Base-by-base conservation (phyloP, 2,329 filamentous ascomycete species). In the Phoma sp. region DNA sequence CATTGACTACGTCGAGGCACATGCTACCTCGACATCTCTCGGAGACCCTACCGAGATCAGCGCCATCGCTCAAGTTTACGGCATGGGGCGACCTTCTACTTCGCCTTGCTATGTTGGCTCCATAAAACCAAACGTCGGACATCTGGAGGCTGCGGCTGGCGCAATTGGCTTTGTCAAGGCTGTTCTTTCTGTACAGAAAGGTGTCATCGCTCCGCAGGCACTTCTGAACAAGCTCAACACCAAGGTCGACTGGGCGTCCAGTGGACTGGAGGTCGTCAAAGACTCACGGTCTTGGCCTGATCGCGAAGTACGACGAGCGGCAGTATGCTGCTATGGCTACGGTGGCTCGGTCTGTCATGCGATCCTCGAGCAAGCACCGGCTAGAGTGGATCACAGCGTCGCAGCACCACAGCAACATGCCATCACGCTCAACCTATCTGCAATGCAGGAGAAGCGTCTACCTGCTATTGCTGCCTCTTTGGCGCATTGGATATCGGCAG, bases 1-100 rank as follows among this genome's bases (percentile, higher is more conserved):
- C 2, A 60, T 57, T 4, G 57, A 53, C 22, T 64, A 62, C 36
- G 48, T 64, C 11, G 61, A 64, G 22, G 61, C 61, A 27, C 61
- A 64, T 38, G 58, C 84, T 7, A 86, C 84, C 0, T 84, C 84
- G 3, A 86, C 84, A 1, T 77, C 80, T 33, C 82, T 80, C 1
- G 83, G 84, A 4, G 65, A 67, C 18, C 63, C 65, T 9, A 60
- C 61, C 2, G 67, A 71, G 29, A 57, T 58, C 2, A 49, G 35
- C 2, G 65, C 65, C 2, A 59, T 67, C 23, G 52, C 45, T 10
- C 35, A 22, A 10, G 54, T 53, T 1, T 60, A 64, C 14, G 58
- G 58, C 2, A 33, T 39, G 18, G 43, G 54, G 4, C 48, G 54
- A 10, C 25, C 44, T 1, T 7, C 29, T 7, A 30, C 29, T 3